Conservation (phyloP, 2,329 filamentous ascomycete genomes). For the Leptographium galeiforme region DNA sequence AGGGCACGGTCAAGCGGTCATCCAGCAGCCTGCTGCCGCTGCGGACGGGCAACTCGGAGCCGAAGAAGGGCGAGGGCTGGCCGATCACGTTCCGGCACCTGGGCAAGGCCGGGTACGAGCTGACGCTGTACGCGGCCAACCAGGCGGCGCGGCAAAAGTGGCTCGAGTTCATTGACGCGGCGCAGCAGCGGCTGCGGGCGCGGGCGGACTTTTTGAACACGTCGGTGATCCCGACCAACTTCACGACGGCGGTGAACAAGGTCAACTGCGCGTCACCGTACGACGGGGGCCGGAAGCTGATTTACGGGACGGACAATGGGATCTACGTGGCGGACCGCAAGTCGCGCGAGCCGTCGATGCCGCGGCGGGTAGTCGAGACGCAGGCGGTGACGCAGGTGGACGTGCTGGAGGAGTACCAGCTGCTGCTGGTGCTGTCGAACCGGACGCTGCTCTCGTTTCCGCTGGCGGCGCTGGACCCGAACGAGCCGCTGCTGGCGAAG, state of each 20-base stretch:
- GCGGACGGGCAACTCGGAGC: slow-evolving; percentile 31
- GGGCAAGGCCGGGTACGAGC: slow-evolving; percentile 87
- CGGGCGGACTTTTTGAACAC: slow-evolving; percentile 87
- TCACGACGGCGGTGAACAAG: slow-evolving; percentile 56
- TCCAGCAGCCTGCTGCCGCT: slow-evolving; percentile 61
- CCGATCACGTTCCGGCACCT: slow-evolving; percentile 95
- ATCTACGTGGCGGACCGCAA: slow-evolving; percentile 88
- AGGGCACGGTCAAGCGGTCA: slow-evolving; percentile 70
- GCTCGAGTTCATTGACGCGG: slow-evolving; percentile 87
- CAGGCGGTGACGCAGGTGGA: slow-evolving; percentile 89
- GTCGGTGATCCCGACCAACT: slow-evolving; percentile 43
- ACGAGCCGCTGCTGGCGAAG: slow-evolving; percentile 68
- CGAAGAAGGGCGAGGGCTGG: slow-evolving; percentile 61
- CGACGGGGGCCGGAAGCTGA: slow-evolving; percentile 86
- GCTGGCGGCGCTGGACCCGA: slow-evolving; percentile 71
- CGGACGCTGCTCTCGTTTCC: slow-evolving; percentile 87
- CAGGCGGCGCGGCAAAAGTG: slow-evolving; percentile 85
- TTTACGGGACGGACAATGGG: slow-evolving; percentile 88
- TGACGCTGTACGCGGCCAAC: slow-evolving; percentile 77
- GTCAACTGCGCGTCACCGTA: slow-evolving; percentile 93
- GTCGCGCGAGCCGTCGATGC: slow-evolving; percentile 65
- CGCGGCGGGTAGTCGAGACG: slow-evolving; percentile 73
- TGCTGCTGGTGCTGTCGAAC: slow-evolving; percentile 82
- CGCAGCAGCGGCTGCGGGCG: slow-evolving; percentile 75
- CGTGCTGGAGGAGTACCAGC: slow-evolving; percentile 85